phyloP scores from a whole-genome alignment of 345 rosid genomes.

The Brassica nigra region DNA sequence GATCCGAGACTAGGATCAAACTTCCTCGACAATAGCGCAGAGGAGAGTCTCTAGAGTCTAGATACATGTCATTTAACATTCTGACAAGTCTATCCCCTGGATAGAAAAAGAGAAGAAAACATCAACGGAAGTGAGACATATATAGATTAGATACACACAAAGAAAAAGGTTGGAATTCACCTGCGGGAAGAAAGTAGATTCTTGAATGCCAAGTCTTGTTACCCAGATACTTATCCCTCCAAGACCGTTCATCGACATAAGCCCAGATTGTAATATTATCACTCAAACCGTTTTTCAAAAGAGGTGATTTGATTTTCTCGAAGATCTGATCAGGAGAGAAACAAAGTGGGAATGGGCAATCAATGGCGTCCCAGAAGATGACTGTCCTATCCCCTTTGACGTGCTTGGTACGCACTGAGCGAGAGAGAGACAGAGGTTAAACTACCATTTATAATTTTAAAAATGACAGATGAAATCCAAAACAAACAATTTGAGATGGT shows the following conservation, averaged over 20 bases:
- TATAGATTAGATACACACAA: background rate
- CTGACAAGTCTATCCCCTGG: background rate
- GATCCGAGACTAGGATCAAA: background rate
- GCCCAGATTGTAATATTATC: background rate
- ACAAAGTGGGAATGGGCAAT: background rate
- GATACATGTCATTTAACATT: background rate
- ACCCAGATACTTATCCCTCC: background rate
- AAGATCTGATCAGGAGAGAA: background rate
- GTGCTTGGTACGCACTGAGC: background rate
- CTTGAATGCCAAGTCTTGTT: background rate
- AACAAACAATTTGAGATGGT: background rate
- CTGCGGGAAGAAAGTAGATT: slow-evolving; percentile 3
- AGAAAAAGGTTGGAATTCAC: background rate
- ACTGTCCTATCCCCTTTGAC: background rate
- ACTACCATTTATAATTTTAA: no score
- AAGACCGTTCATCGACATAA: background rate
- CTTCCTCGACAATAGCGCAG: background rate
- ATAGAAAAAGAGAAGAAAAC: background rate
- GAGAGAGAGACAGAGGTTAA: background rate
- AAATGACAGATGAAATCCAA: background rate
- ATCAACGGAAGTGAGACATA: background rate
- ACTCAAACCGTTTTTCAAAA: background rate
- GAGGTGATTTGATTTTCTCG: background rate
- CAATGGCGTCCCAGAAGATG: background rate
- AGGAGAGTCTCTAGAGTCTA: background rate